A percentile compares a stretch with the other conserved stretches of the same genome.
Evolutionary conservation across 2,329 filamentous ascomycete genomes (phyloP).

Genomic region (Alternaria alternata): DNA sequence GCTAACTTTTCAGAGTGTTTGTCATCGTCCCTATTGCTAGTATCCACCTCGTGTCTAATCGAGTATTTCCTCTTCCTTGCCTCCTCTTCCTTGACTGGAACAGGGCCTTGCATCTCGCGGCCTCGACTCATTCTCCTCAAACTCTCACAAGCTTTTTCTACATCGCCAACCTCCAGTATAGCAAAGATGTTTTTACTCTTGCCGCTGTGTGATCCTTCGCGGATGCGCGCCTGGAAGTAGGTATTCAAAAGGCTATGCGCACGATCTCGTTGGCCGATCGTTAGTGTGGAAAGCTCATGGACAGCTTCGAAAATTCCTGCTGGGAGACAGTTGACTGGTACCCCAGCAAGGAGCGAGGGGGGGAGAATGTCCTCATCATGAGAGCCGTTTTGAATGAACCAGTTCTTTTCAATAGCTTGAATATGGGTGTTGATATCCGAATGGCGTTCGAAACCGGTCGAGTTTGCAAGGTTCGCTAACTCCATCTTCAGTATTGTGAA

Average conservation of each 20-base stretch:
- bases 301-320: slow-evolving; percentile 9
- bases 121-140: slow-evolving; percentile 17
- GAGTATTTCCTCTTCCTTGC: slow-evolving; percentile 14
- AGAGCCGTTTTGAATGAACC: background rate
- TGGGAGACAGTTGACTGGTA: background rate
- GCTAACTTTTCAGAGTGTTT: background rate
- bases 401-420: slow-evolving; percentile 11
- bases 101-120: slow-evolving; percentile 2
- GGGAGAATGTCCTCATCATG: background rate
- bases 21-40: background rate
- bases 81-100: background rate
- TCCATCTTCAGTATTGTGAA: background rate
- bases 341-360: background rate
- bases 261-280: slow-evolving; percentile 16
- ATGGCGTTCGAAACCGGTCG: background rate
- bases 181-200: background rate
- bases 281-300: slow-evolving; percentile 15
- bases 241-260: slow-evolving; percentile 22
- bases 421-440: background rate
- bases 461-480: background rate
- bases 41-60: background rate
- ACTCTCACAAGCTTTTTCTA: slow-evolving; percentile 23
- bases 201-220: slow-evolving; percentile 3
- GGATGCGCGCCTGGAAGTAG: slow-evolving; percentile 19
- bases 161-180: slow-evolving; percentile 15